phyloP scores from a whole-genome alignment of 2,329 filamentous ascomycete genomes.

The Colletotrichum viniferum region DNA sequence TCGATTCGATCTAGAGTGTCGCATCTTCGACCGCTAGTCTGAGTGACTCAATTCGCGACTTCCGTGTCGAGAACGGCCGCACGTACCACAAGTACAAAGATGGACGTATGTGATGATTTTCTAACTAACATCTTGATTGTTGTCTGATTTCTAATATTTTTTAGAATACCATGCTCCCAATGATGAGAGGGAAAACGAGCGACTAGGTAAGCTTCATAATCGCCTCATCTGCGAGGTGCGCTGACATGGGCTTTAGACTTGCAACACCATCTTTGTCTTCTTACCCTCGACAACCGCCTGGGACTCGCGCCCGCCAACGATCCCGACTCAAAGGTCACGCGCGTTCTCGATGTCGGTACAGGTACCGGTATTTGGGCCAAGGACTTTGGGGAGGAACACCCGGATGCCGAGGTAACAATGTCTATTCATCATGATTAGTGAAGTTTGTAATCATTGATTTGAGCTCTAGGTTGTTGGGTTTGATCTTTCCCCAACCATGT shows the following conservation, averaged over 20 bases:
- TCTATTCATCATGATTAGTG: neutral
- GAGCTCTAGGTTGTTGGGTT: slow-evolving; percentile 34
- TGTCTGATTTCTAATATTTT: neutral
- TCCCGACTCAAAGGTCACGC: neutral
- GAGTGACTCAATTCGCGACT: slow-evolving; percentile 31
- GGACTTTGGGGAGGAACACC: slow-evolving; percentile 38
- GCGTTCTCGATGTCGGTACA: slow-evolving; percentile 26
- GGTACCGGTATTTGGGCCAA: slow-evolving; percentile 27
- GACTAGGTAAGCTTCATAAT: slow-evolving; percentile 21
- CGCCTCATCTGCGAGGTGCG: neutral
- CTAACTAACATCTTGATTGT: neutral
- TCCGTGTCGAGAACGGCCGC: neutral
- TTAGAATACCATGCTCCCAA: slow-evolving; percentile 11
- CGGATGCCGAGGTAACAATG: slow-evolving; percentile 30
- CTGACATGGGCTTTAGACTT: slow-evolving; percentile 35
- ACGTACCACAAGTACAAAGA: slow-evolving; percentile 7
- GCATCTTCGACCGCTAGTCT: slow-evolving; percentile 24
- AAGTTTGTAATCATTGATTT: neutral
- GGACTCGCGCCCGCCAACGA: neutral
- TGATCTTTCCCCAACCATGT: slow-evolving; percentile 45
- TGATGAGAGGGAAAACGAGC: neutral
- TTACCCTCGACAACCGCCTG: slow-evolving; percentile 37
- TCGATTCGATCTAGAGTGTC: neutral
- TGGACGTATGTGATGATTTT: neutral
- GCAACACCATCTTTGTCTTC: slow-evolving; percentile 57